A percentile compares a stretch with the other conserved stretches of the same genome.
phyloP scores from a whole-genome alignment of 768 basidiomycete species.

The Serendipita sp. region DNA sequence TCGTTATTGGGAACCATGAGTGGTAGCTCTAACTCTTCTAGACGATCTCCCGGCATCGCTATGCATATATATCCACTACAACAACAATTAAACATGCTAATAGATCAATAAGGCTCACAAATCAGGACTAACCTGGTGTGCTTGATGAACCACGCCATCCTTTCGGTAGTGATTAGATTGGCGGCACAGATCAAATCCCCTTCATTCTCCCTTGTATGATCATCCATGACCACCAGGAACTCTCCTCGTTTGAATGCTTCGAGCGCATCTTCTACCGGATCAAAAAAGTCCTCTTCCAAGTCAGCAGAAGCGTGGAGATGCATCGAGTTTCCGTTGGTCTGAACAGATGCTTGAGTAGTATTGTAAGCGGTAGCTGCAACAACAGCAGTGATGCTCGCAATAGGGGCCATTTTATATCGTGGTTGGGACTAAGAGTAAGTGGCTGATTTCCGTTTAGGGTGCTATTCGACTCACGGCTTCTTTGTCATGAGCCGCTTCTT shows the following conservation, averaged over 20 bases:
- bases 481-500: no score
- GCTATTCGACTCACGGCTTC: no score
- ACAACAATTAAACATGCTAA: background rate
- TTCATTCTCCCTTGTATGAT: constrained; percentile 90
- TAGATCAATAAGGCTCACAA: constrained; percentile 13
- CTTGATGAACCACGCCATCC: constrained; percentile 99
- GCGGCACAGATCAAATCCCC: constrained; percentile 90
- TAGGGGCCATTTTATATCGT: background rate
- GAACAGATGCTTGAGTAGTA: background rate
- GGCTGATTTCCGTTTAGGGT: no score
- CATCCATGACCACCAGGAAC: constrained; percentile 95
- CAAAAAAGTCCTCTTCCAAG: constrained; percentile 32
- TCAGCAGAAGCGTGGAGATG: background rate
- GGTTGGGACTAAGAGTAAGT: background rate
- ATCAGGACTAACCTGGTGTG: constrained; percentile 56
- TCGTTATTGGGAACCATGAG: constrained; percentile 91
- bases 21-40: constrained; percentile 64
- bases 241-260: constrained; percentile 63
- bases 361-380: background rate
- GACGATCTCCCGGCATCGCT: constrained; percentile 57
- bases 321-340: background rate
- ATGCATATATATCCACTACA: constrained; percentile 87
- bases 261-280: constrained; percentile 65
- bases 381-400: background rate
- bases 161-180: constrained; percentile 70